Percentiles rank a stretch among this genome's conserved stretches.
Evolutionary conservation across 352 stramenopile species (phyloP).

Genomic region (Phytophthora syringae): DNA sequence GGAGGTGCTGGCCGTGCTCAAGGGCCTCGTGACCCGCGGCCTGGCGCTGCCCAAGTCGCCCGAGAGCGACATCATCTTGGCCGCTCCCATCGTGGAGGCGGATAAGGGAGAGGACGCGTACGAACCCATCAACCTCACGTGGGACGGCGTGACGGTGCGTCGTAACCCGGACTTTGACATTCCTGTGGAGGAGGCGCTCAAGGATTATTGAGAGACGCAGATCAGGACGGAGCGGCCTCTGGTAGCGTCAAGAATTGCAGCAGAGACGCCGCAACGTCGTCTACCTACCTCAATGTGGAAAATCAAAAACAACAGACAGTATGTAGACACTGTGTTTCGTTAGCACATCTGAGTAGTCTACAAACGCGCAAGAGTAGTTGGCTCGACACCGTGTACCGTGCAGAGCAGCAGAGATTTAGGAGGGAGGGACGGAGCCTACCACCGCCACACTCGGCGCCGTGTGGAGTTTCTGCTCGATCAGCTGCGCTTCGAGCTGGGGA

Average conservation of each 20-base stretch:
- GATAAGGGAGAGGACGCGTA: slow-evolving; percentile 74
- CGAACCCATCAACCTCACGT: slow-evolving; percentile 85
- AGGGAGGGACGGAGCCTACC: slow-evolving; percentile 23
- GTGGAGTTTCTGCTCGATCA: slow-evolving; percentile 46
- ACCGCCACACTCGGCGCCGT: slow-evolving; percentile 25
- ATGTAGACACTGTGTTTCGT: slow-evolving; percentile 25
- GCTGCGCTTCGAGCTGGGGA: slow-evolving; percentile 39
- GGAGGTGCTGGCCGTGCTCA: slow-evolving; percentile 78
- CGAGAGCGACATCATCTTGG: slow-evolving; percentile 83
- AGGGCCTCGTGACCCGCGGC: slow-evolving; percentile 79
- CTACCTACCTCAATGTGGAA: slow-evolving; percentile 23
- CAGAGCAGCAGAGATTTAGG: slow-evolving; percentile 5
- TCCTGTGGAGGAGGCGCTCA: slow-evolving; percentile 71
- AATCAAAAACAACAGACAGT: slow-evolving; percentile 38
- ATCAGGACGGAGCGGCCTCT: background rate
- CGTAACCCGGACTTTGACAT: slow-evolving; percentile 89
- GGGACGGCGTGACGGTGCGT: slow-evolving; percentile 80
- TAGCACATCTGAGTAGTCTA: slow-evolving; percentile 32
- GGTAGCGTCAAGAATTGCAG: slow-evolving; percentile 11
- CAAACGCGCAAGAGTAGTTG: slow-evolving; percentile 12
- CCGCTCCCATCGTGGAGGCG: slow-evolving; percentile 78
- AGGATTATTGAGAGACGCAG: slow-evolving; percentile 43
- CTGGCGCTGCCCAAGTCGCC: slow-evolving; percentile 80
- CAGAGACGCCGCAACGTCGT: slow-evolving; percentile 3
- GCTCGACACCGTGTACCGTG: background rate